Evolutionary conservation across 176 grass and related monocot species (phyloP).

Genomic region (Chrysopogon serrulatus): DNA sequence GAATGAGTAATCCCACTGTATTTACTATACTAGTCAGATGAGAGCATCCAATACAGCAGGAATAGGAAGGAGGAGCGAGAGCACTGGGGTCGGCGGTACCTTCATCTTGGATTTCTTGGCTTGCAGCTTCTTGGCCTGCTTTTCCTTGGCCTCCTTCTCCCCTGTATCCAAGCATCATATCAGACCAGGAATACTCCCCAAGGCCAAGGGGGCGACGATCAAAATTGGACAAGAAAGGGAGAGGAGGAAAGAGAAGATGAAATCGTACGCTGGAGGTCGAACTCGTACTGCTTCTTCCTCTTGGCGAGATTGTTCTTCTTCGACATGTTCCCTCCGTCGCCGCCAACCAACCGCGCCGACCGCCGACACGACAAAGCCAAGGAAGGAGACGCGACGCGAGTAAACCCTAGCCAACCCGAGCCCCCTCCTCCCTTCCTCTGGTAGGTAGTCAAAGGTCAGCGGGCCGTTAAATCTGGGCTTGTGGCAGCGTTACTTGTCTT

Average conservation of each 20-base stretch:
- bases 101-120: slow-evolving; percentile 89
- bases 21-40: background rate
- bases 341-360: slow-evolving; percentile 1
- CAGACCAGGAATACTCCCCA: background rate
- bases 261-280: slow-evolving; percentile 67
- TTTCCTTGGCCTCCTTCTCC: slow-evolving; percentile 69
- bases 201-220: background rate
- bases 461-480: background rate
- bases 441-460: background rate
- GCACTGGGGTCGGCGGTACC: slow-evolving; percentile 1
- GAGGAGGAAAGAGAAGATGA: background rate
- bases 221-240: background rate
- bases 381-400: background rate
- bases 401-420: slow-evolving; percentile 8
- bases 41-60: background rate
- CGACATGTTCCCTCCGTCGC: slow-evolving; percentile 46
- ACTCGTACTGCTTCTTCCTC: slow-evolving; percentile 77
- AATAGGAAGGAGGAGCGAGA: background rate
- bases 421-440: background rate
- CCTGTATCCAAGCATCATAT: slow-evolving; percentile 31
- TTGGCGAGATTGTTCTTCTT: slow-evolving; percentile 92
- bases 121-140: slow-evolving; percentile 70
- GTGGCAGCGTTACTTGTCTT: background rate
- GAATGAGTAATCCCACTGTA: background rate
- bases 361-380: background rate